phyloP scores from a whole-genome alignment of 2,329 filamentous ascomycete genomes.

The Penicillium sp. region DNA sequence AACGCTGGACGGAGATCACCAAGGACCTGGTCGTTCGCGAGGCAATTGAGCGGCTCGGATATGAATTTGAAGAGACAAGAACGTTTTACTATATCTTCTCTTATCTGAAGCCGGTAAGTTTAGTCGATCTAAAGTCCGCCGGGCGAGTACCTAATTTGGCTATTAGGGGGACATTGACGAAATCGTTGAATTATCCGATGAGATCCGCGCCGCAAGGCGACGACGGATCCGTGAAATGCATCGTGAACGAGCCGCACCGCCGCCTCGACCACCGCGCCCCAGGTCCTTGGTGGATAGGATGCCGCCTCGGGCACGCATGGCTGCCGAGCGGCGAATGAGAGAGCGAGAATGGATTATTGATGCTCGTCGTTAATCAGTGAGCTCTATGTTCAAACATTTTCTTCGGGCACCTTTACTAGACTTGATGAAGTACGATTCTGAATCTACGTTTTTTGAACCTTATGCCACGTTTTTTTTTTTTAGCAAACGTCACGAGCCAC shows the following conservation, averaged over 20 bases:
- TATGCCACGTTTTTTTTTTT: neutral
- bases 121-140: neutral
- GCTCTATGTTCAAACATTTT: neutral
- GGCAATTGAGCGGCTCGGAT: conserved; percentile 79
- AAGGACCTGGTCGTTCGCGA: conserved; percentile 86
- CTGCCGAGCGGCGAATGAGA: conserved; percentile 21
- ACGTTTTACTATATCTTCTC: conserved; percentile 90
- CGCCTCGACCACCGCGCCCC: conserved; percentile 17
- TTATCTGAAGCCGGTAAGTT: conserved; percentile 80
- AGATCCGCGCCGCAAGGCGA: conserved; percentile 67
- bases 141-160: neutral
- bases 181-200: conserved; percentile 77
- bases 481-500: neutral
- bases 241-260: conserved; percentile 38
- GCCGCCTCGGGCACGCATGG: conserved; percentile 19
- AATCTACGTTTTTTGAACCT: neutral
- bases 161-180: conserved; percentile 79
- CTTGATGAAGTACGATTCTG: neutral
- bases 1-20: conserved; percentile 96
- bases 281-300: conserved; percentile 13
- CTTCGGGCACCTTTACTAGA: neutral
- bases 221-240: conserved; percentile 60
- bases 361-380: conserved; percentile 12
- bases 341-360: conserved; percentile 28
- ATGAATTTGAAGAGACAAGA: conserved; percentile 87